These are phyloP conservation scores for Cercospora nicotianae DNA, from an alignment of 2,329 filamentous ascomycete species.

Conservation along the genomic window DNA sequence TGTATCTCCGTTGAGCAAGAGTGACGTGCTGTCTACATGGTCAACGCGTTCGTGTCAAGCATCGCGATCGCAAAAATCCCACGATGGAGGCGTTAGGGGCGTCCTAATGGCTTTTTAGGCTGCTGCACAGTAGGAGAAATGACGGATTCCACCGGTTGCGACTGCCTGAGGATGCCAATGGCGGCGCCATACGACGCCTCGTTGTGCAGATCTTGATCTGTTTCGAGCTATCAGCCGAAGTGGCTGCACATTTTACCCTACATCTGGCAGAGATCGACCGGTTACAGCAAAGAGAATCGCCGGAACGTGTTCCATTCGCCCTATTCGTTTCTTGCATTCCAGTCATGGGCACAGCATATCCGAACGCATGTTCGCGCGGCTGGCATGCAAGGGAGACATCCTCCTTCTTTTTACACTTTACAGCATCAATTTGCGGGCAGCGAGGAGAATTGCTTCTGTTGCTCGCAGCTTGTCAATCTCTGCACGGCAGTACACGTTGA, in stretches of 20 bases:
- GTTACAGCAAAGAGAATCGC: slow-evolving; percentile 5
- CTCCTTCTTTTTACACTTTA: not conserved
- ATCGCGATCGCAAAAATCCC: not conserved
- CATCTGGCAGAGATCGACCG: slow-evolving; percentile 13
- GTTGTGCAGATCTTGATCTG: slow-evolving; percentile 14
- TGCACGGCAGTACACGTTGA: not conserved
- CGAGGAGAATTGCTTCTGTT: not conserved
- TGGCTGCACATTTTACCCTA: slow-evolving; percentile 6
- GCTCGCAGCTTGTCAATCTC: not conserved
- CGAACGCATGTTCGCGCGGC: slow-evolving; percentile 3
- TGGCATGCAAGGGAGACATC: not conserved
- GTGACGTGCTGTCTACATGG: not conserved
- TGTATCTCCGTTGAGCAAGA: not conserved
- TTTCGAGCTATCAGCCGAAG: not conserved
- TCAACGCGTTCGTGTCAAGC: not conserved
- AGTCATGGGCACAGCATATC: not conserved
- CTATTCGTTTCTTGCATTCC: not conserved
- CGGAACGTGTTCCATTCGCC: not conserved
- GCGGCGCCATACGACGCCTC: slow-evolving; percentile 11
- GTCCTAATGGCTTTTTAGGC: not conserved
- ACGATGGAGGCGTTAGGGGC: not conserved
- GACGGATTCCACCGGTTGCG: slow-evolving; percentile 3
- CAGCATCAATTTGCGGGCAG: not conserved
- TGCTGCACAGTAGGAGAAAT: not conserved
- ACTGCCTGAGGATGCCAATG: slow-evolving; percentile 5